Conservation (phyloP, 169 alveolate genomes). For the Plasmodium falciparum region DNA sequence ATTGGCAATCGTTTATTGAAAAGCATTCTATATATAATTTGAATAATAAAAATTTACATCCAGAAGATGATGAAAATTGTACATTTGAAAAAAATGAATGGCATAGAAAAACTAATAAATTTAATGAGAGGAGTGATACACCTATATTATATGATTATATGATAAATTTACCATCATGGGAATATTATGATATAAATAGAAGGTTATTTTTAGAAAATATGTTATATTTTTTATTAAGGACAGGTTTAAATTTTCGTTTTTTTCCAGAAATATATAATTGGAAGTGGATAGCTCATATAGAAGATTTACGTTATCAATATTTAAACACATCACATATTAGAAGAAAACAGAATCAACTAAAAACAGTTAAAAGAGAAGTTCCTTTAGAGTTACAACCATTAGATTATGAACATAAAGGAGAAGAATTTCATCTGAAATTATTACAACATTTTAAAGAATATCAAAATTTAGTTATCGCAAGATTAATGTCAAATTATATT, state of each 20-base stretch:
- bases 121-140: constrained; percentile 89
- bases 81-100: constrained; percentile 79
- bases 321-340: constrained; percentile 83
- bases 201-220: constrained; percentile 88
- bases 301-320: constrained; percentile 85
- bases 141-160: constrained; percentile 87
- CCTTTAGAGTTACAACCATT: constrained; percentile 82
- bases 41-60: constrained; percentile 79
- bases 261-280: constrained; percentile 91
- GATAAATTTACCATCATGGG: constrained; percentile 90
- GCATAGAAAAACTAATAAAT: constrained; percentile 84
- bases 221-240: constrained; percentile 86
- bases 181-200: constrained; percentile 89
- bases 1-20: constrained; percentile 93
- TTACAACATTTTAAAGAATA: constrained; percentile 77
- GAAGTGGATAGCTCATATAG: constrained; percentile 90
- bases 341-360: constrained; percentile 76
- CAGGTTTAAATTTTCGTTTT: constrained; percentile 89
- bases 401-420: constrained; percentile 83
- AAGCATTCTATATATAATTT: constrained; percentile 85
- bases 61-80: constrained; percentile 79
- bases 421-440: constrained; percentile 79
- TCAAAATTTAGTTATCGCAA: constrained; percentile 79
- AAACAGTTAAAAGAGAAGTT: constrained; percentile 77
- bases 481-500: constrained; percentile 79